These are phyloP conservation scores for Xylaria sp. DNA, from an alignment of 2,329 filamentous ascomycete species.

Conservation along the genomic window DNA sequence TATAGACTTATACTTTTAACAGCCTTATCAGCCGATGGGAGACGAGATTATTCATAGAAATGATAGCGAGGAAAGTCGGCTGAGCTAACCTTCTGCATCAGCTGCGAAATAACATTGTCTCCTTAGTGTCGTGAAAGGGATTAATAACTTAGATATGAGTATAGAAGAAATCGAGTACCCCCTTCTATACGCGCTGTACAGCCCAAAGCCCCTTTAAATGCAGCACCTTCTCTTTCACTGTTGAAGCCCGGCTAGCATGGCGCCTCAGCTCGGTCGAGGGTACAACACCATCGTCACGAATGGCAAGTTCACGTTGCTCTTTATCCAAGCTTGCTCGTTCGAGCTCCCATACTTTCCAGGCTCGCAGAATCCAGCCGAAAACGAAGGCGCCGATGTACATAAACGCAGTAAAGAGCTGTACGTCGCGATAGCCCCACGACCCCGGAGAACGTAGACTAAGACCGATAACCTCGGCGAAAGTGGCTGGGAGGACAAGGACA, in stretches of 20 bases:
- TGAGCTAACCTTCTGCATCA: background rate
- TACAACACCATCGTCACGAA: constrained; percentile 45
- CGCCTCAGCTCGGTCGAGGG: constrained; percentile 37
- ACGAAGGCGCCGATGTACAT: constrained; percentile 68
- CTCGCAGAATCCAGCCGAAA: constrained; percentile 57
- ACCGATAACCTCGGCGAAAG: constrained; percentile 74
- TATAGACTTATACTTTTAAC: background rate
- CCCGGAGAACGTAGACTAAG: constrained; percentile 62
- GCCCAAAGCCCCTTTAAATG: constrained; percentile 44
- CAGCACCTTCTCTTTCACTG: constrained; percentile 39
- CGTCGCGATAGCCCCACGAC: constrained; percentile 60
- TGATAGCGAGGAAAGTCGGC: too few species aligned
- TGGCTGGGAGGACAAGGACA: constrained; percentile 74
- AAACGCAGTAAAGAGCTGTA: constrained; percentile 69
- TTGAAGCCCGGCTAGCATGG: constrained; percentile 32
- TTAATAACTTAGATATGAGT: background rate
- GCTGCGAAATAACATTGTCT: background rate
- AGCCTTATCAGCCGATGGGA: background rate
- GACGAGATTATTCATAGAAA: background rate
- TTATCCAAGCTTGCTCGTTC: constrained; percentile 48
- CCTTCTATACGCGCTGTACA: constrained; percentile 43
- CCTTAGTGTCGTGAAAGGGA: background rate
- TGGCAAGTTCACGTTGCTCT: constrained; percentile 46
- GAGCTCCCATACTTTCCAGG: constrained; percentile 57
- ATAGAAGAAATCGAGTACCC: background rate